A percentile compares a stretch with the other conserved stretches of the same genome.
phyloP scores from a whole-genome alignment of 441 rosid genomes.

The Adansonia madagascariensis region DNA sequence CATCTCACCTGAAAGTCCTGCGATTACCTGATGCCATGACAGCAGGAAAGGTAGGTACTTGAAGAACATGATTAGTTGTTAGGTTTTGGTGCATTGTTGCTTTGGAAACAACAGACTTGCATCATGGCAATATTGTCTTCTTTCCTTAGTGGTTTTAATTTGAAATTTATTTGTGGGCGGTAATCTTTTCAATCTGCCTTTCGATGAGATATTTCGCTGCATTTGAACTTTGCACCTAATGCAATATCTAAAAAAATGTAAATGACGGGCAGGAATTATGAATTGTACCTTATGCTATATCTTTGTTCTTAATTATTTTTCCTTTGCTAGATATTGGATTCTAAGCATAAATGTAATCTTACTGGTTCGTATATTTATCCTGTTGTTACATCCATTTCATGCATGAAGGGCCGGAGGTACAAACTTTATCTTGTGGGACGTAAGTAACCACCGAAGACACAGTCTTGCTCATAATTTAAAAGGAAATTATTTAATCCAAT shows the following conservation, averaged over 20 bases:
- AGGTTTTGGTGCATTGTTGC: background rate
- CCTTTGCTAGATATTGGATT: background rate
- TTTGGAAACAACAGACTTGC: background rate
- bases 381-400: background rate
- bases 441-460: background rate
- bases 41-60: slow-evolving; percentile 43
- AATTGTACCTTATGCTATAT: background rate
- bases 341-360: background rate
- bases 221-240: background rate
- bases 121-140: background rate
- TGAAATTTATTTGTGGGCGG: background rate
- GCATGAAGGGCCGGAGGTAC: too few species aligned
- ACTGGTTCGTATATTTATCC: background rate
- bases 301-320: background rate
- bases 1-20: slow-evolving; percentile 47
- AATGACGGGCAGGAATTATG: background rate
- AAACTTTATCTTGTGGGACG: background rate
- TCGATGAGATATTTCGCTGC: background rate
- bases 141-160: background rate
- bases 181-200: background rate
- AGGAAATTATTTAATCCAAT: background rate
- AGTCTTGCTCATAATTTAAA: background rate
- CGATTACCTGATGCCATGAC: slow-evolving; percentile 47
- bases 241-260: background rate
- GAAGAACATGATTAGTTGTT: background rate